A percentile compares a stretch with the other conserved stretches of the same genome.
Evolutionary conservation across 768 basidiomycete species (phyloP).

Genomic region (Podaxis rugospora): DNA sequence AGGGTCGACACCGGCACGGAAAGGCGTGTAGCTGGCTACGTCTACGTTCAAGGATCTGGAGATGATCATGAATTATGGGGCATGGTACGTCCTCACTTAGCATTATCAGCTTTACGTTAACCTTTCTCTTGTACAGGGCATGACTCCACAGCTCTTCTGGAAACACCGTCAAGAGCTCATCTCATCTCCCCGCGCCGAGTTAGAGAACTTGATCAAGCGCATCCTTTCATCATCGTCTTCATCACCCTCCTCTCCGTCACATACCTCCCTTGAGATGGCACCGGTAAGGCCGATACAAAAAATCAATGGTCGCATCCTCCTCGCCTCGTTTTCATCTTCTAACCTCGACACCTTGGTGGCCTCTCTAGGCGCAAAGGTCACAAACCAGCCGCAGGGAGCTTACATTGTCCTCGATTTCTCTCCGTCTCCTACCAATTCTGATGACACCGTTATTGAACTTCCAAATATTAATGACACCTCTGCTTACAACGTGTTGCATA

Average conservation of each 20-base stretch:
- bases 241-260: not conserved
- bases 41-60: conserved; percentile 91
- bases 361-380: conserved; percentile 9
- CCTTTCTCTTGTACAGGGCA: conserved; percentile 43
- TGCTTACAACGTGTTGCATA: not conserved
- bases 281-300: conserved; percentile 27
- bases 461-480: not conserved
- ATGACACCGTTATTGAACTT: not conserved
- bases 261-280: not conserved
- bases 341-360: not conserved
- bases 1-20: conserved; percentile 58
- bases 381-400: conserved; percentile 9
- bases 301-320: conserved; percentile 35
- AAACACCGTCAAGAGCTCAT: conserved; percentile 46
- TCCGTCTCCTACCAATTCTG: not conserved
- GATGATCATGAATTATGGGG: conserved; percentile 95
- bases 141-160: conserved; percentile 78
- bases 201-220: conserved; percentile 40
- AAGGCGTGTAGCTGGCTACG: conserved; percentile 62
- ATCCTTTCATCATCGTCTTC: conserved; percentile 18
- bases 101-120: not conserved
- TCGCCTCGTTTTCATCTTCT: conserved; percentile 30
- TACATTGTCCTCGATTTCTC: conserved; percentile 25
- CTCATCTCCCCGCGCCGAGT: conserved; percentile 36
- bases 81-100: conserved; percentile 39